Conservation (phyloP, 306 rosid species). For the Psophocarpus tetragonolobus region DNA sequence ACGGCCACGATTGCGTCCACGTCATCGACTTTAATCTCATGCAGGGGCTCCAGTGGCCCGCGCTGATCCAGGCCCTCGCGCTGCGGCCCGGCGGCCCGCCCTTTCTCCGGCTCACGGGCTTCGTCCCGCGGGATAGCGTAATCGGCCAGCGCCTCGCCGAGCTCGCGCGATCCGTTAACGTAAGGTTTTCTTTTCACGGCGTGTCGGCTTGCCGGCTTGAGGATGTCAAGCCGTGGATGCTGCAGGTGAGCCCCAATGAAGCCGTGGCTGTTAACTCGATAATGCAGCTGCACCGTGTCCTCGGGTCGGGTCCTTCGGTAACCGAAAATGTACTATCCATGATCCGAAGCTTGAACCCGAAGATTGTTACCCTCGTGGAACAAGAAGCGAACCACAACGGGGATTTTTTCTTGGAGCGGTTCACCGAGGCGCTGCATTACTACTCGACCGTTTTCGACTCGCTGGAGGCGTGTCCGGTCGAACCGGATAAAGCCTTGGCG, state of each 20-base stretch:
- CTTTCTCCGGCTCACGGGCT: conserved; percentile 67
- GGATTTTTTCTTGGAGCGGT: conserved; percentile 74
- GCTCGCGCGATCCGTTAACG: conserved; percentile 81
- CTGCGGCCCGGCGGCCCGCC: conserved; percentile 94
- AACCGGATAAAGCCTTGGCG: conserved; percentile 76
- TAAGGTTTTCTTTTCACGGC: conserved; percentile 82
- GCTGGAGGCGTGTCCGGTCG: conserved; percentile 65
- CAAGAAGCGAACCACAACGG: conserved; percentile 87
- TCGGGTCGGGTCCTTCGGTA: conserved; percentile 48
- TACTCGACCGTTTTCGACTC: conserved; percentile 34
- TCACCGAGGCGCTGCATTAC: conserved; percentile 34
- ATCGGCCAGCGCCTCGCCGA: conserved; percentile 77
- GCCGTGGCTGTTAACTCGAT: conserved; percentile 84
- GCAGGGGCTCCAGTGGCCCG: conserved; percentile 97
- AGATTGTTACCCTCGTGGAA: conserved; percentile 76
- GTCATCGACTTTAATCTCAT: conserved; percentile 87
- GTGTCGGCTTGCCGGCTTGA: conserved; percentile 82
- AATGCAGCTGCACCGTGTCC: conserved; percentile 80
- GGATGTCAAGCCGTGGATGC: conserved; percentile 96
- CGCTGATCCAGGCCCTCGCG: conserved; percentile 80
- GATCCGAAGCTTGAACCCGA: conserved; percentile 78
- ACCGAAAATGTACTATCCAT: conserved; percentile 55
- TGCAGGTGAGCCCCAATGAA: conserved; percentile 67
- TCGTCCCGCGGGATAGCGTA: conserved; percentile 79
- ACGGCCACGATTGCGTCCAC: conserved; percentile 86